Evolutionary conservation across 1,284 basidiomycete genomes (phyloP), one percentile per base, ranked within the genome.

Genomic region (Cryptococcus sp.): DNA sequence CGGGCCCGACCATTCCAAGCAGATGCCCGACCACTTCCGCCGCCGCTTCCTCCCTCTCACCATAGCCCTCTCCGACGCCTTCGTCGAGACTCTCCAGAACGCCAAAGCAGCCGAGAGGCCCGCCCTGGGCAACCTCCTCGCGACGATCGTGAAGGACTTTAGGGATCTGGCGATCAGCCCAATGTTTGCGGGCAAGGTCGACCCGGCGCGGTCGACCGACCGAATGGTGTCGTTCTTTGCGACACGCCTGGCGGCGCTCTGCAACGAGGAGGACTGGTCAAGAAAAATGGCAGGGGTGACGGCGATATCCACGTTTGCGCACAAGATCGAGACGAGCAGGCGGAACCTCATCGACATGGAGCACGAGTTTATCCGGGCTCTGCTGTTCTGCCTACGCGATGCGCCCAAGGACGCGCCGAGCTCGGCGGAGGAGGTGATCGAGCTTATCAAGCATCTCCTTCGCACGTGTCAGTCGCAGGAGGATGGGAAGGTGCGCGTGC

Each of bases 341-440:
- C 85, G 84, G 63, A 96, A 93, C 90, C 82, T 94, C 49, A 82
- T 84, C 59, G 91, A 96, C 55, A 87, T 92, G 47, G 89, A 96
- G 73, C 83, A 91, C 45, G 95, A 98, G 67, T 86, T 97, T 61
- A 85, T 94, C 50, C 87, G 94, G 46, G 93, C 90, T 4, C 82
- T 99, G 36, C 80, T 98, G 46, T 94, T 94, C 71, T 89, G 95
- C 61, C 81, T 99, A 50, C 98, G 98, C 73, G 95, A 98, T 72
- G 89, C 97, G 72, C 94, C 96, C 0, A 84, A 85, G 63, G 94
- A 98, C 64, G 83, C 93, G 43, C 90, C 92, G 0, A 84, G 84
- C 21, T 87, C 94, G 65, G 84, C 93, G 37, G 84, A 87, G 39
- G 84, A 87, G 50, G 88, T 97, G 39, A 81, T 87, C 24, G 85